Base-by-base conservation (phyloP, 495 filamentous ascomycete species). In the Talaromyces wortmannii region DNA sequence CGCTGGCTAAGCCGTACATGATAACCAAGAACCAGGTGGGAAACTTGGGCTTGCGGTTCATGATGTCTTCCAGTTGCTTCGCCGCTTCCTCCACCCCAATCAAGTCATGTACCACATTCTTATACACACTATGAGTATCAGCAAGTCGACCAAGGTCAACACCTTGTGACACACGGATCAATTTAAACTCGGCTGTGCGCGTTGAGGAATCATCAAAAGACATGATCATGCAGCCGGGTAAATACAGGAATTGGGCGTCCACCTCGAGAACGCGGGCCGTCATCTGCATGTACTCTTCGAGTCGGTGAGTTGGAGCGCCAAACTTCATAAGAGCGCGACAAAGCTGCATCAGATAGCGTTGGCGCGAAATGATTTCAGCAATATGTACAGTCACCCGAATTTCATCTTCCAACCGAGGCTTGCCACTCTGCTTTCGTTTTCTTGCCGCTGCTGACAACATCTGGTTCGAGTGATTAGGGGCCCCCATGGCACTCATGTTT, bases 181-280 rank as follows among this genome's bases (percentile, higher is more conserved):
- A 83, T 66, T 92, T 91, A 50, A 96, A 87, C 66, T 95, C 91
- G 7, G 91, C 87, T 0, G 92, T 96, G 63, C 92, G 90, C 1
- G 89, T 92, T 15, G 83, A 75, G 12, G 82, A 79, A 70, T 96
- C 91, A 60, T 95, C 92, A 63, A 96, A 96, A 4, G 89, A 90
- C 62, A 95, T 86, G 60, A 96, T 87, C 91, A 96, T 96, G 61
- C 88, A 92, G 15, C 89, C 90, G 0, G 92, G 92, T 10, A 95
- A 83, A 66, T 95, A 96, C 42, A 95, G 69, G 66, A 92, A 96
- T 55, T 96, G 91, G 36, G 83, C 88, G 55, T 95, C 87, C 48
- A 96, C 88, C 62, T 90, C 86, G 30, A 96, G 79, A 12, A 92
- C 89, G 5, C 87, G 79, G 18, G 91, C 85, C 7, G 88, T 88